These are phyloP conservation scores for Dalbergia cochinchinensis DNA, from an alignment of 306 rosid genomes.

Conservation along the genomic window DNA sequence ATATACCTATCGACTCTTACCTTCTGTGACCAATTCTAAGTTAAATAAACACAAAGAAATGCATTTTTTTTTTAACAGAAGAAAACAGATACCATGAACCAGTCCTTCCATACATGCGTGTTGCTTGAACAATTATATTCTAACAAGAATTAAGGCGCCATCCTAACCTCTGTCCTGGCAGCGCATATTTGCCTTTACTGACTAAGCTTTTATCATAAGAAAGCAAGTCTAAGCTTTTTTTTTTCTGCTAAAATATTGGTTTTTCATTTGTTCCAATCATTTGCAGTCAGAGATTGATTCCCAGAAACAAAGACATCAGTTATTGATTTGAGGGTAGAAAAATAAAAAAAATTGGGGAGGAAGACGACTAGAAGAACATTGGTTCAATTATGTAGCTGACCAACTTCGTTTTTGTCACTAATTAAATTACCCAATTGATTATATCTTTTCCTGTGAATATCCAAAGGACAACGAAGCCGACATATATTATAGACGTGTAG, in stretches of 20 bases:
- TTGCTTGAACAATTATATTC: conserved; percentile 31
- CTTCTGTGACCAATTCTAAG: conserved; percentile 26
- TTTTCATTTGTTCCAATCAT: conserved; percentile 54
- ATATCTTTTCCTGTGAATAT: conserved; percentile 38
- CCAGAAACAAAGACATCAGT: conserved; percentile 48
- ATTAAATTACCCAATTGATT: conserved; percentile 44
- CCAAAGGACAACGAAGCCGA: conserved; percentile 70
- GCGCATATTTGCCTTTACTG: conserved; percentile 44
- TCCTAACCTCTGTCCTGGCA: conserved; percentile 42
- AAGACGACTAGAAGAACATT: conserved; percentile 33
- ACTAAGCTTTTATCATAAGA: conserved; percentile 42
- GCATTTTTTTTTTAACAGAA: too few species aligned
- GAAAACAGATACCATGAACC: conserved; percentile 5
- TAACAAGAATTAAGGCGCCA: conserved; percentile 36
- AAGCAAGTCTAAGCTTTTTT: neutral
- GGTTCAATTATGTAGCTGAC: conserved; percentile 56
- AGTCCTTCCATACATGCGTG: conserved; percentile 23
- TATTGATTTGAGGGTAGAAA: conserved; percentile 46
- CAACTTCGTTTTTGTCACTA: conserved; percentile 43
- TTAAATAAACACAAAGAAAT: neutral
- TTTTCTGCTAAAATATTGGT: conserved; percentile 35
- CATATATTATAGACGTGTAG: conserved; percentile 55
- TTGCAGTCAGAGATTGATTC: conserved; percentile 52
- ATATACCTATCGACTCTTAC: conserved; percentile 27
- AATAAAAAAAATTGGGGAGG: neutral